Percentiles rank a stretch among this genome's conserved stretches.
Conservation (phyloP, 1,139 yeast genomes). For the Kodamaea sp. region DNA sequence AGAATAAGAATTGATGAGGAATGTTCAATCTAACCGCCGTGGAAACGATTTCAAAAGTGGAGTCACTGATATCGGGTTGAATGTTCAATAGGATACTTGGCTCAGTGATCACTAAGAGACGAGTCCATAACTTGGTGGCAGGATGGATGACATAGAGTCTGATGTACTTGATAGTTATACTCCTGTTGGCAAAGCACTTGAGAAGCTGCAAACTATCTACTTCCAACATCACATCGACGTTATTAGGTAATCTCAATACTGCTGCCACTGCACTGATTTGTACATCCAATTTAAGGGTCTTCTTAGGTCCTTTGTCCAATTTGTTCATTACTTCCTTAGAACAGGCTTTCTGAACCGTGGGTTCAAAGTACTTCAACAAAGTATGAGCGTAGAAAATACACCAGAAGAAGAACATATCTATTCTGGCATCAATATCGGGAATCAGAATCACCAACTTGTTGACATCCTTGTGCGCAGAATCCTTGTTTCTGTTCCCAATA, state of each 20-base stretch:
- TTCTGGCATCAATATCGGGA: constrained; percentile 42
- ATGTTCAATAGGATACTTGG: constrained; percentile 29
- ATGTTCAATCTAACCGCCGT: constrained; percentile 38
- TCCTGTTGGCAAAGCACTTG: constrained; percentile 30
- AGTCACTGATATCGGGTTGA: constrained; percentile 7
- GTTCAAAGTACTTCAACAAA: constrained; percentile 37
- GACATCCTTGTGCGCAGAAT: constrained; percentile 21
- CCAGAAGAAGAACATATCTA: constrained; percentile 48
- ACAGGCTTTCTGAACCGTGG: constrained; percentile 33
- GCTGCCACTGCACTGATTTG: constrained; percentile 43
- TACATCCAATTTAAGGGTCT: constrained; percentile 34
- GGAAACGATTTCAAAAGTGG: constrained; percentile 20
- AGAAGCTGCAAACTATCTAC: constrained; percentile 37
- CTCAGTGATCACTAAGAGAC: constrained; percentile 42
- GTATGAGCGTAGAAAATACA: constrained; percentile 42
- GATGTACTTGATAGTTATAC: constrained; percentile 34
- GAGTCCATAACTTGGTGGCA: constrained; percentile 47
- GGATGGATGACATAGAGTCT: constrained; percentile 60
- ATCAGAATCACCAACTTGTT: constrained; percentile 30
- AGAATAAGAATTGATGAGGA: constrained; percentile 66
- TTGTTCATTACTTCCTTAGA: constrained; percentile 27
- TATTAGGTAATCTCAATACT: constrained; percentile 51
- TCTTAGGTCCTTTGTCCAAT: constrained; percentile 22
- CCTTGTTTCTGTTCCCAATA: constrained; percentile 23
- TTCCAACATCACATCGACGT: constrained; percentile 54